Conservation (phyloP, 2,329 filamentous ascomycete species). For the Diaporthe nobilis region DNA sequence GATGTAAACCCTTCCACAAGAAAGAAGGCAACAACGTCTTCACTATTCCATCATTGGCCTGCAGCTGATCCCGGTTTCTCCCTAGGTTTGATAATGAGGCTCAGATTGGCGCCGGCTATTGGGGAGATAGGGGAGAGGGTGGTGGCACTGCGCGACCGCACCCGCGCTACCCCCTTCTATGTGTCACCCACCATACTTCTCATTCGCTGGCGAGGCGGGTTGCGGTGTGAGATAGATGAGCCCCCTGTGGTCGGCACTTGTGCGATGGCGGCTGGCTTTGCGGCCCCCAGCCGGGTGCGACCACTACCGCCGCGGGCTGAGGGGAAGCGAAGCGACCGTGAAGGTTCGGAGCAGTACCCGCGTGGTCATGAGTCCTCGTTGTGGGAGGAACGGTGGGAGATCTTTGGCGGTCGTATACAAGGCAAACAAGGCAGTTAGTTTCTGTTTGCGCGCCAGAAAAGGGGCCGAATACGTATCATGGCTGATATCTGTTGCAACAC, state of each 20-base stretch:
- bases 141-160: not conserved
- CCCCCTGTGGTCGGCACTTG: not conserved
- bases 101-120: slow-evolving; percentile 10
- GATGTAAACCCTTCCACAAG: not conserved
- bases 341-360: not conserved
- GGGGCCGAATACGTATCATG: not conserved
- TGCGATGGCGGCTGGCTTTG: not conserved
- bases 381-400: not conserved
- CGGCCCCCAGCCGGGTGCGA: not conserved
- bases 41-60: not conserved
- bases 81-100: slow-evolving; percentile 2
- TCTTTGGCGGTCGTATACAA: not conserved
- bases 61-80: not conserved
- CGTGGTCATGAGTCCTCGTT: not conserved
- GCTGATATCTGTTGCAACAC: not conserved
- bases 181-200: not conserved
- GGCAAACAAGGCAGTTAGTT: not conserved
- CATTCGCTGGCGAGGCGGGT: not conserved
- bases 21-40: not conserved
- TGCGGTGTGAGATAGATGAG: slow-evolving; percentile 10
- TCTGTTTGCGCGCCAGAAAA: not conserved
- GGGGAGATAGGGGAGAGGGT: not conserved
- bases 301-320: not conserved
- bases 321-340: not conserved
- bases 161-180: not conserved